A percentile compares a stretch with the other conserved stretches of the same genome.
These are phyloP conservation scores for Rheum nobile DNA, from an alignment of 148 eudicot genomes.

Conservation along the genomic window DNA sequence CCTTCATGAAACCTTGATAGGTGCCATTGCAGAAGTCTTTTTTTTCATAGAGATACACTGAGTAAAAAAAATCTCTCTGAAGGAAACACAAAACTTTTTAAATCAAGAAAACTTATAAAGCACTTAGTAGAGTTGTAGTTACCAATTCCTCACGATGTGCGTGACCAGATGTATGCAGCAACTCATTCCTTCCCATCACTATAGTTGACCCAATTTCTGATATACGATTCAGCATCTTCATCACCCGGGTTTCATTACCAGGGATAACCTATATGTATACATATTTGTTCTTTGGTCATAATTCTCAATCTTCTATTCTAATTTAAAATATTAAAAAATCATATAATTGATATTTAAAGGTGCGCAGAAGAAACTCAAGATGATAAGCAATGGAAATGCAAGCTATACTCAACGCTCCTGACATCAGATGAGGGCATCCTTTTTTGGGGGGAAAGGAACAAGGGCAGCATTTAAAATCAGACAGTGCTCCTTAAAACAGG, in stretches of 20 bases:
- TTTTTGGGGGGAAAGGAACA: neutral
- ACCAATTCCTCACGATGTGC: constrained; percentile 89
- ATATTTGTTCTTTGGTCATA: neutral
- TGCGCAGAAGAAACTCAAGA: neutral
- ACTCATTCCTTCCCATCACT: constrained; percentile 80
- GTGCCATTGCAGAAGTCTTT: neutral
- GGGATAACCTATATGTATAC: constrained; percentile 65
- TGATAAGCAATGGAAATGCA: neutral
- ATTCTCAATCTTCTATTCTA: neutral
- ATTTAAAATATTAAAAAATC: neutral
- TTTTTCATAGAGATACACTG: neutral
- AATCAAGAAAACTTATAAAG: neutral
- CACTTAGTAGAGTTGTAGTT: constrained; percentile 8
- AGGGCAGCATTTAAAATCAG: neutral
- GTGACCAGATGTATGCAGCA: constrained; percentile 95
- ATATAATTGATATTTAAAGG: neutral
- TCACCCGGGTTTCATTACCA: constrained; percentile 82
- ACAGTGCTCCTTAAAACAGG: neutral
- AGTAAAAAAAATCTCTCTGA: neutral
- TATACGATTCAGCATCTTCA: constrained; percentile 95
- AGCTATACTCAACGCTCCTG: neutral
- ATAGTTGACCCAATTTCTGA: constrained; percentile 89
- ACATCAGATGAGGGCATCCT: neutral
- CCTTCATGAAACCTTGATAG: neutral
- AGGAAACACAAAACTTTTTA: neutral